Evolutionary conservation across 257 asterid genomes (phyloP), one percentile per base, ranked within the genome.

Genomic region (Leptodermis oblonga): DNA sequence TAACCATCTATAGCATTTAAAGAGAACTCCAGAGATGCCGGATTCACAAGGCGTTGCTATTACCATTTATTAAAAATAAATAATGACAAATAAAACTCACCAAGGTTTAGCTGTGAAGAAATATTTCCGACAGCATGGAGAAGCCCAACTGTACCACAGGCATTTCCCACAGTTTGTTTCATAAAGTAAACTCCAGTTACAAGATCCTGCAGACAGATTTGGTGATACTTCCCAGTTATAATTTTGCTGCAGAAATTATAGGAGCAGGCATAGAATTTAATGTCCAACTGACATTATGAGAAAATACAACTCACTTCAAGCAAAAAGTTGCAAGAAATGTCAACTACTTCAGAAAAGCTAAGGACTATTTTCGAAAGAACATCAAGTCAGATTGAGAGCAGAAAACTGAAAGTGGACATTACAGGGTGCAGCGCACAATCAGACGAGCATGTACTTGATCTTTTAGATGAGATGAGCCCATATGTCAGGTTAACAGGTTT

Each of bases 81-180:
- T 6, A 51, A 51, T 6, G 3, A 51, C 11, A 18, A 33, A 52
- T 28, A 23, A 20, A 34, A 75, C 87, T 70, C 79, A 88, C 99
- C 86, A 80, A 93, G 97, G 65, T 90, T 86, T 79, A 93, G 88
- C 87, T 80, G 82, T 61, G 99, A 86, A 80, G 92, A 86, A 77
- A 93, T 81, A 78, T 93, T 90, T 48, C 95, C 99, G 30, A 93
- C 85, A 76, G 97, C 94, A 74, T 93, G 99, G 74, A 93, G 99
- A 82, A 93, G 95, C 46, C 96, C 97, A 80, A 93, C 80, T 48
- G 99, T 93, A 70, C 96, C 97, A 72, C 99, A 93, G 59, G 99
- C 97, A 87, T 93, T 93, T 84, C 96, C 99, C 42, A 93, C 99
- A 56, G 96, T 93, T 86, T 90, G 99, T 77, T 87, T 90, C 96